Percentiles rank a stretch among this genome's conserved stretches.
Evolutionary conservation across 2,329 filamentous ascomycete species (phyloP).

Genomic region (Aspergillus puulaauensis): DNA sequence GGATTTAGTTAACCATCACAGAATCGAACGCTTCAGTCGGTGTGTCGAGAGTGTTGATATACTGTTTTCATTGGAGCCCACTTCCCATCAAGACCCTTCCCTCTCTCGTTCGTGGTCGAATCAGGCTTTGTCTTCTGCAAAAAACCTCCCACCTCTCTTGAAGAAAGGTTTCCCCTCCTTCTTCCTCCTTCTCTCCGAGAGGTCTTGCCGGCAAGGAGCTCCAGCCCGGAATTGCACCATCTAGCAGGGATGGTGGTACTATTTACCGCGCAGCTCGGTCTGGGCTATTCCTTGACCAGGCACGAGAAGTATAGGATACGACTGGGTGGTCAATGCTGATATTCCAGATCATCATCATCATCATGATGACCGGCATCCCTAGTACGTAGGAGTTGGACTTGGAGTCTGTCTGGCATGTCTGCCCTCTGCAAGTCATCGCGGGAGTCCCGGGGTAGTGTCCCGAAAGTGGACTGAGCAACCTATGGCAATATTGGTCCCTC

Average conservation of each 20-base stretch:
- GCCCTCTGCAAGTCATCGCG: slow-evolving; percentile 12
- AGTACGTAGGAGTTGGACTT: not conserved
- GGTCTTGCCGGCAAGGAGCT: not conserved
- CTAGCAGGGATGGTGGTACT: not conserved
- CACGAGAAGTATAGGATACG: not conserved
- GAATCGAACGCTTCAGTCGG: slow-evolving; percentile 1
- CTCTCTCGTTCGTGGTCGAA: slow-evolving; percentile 10
- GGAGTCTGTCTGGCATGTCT: slow-evolving; percentile 2
- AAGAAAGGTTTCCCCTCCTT: not conserved
- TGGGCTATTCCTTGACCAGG: not conserved
- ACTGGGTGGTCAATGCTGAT: not conserved
- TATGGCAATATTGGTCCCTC: not conserved
- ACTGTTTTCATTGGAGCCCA: slow-evolving; percentile 12
- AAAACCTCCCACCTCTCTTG: not conserved
- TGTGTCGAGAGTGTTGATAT: slow-evolving; percentile 6
- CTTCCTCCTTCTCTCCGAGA: slow-evolving; percentile 5
- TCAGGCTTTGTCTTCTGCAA: slow-evolving; percentile 6
- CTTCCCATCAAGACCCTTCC: slow-evolving; percentile 7
- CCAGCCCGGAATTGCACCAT: not conserved
- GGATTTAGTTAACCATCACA: not conserved
- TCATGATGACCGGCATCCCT: not conserved
- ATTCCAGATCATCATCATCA: not conserved
- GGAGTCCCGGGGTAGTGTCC: not conserved
- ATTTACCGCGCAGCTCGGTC: not conserved
- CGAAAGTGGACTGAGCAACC: not conserved